Base-by-base conservation (phyloP, 2,329 filamentous ascomycete genomes). In the Ambrosiella beaveri region DNA sequence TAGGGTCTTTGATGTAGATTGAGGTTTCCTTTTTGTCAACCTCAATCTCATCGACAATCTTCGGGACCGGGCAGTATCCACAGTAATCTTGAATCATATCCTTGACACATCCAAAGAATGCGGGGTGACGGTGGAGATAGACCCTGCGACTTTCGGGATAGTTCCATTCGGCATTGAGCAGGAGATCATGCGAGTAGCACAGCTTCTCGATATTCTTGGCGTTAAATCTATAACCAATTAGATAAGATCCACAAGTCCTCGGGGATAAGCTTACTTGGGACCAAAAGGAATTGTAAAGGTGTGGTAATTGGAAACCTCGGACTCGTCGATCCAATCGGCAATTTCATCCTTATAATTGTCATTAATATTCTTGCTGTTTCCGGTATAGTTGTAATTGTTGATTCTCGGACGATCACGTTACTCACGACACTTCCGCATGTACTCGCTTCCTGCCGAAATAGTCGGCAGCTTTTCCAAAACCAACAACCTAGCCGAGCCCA, bases 111-210 rank as follows among this genome's bases (percentile, higher is more conserved):
- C 88, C 88, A 64, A 94, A 91, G 68, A 94, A 94, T 11, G 85
- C 86, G 2, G 88, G 88, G 64, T 94, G 88, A 1, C 88, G 80
- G 69, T 95, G 88, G 4, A 94, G 73, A 61, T 87, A 80, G 1
- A 90, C 83, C 35, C 82, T 74, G n/a, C 88, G 79, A 47, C 88
- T 82, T 61, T 86, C 81, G 0, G 78, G 74, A 62, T 84, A 81
- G 64, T 93, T 94, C 88, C 88, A 94, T 66, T 94, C 86, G 0
- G 86, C 86, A 64, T 94, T 93, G 15, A 94, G 77, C 7, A 94
- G 74, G 15, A 94, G 68, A 66, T 95, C 88, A 62, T 86, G 84
- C 1, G 84, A 87, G 65, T 88, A 94, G 50, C 89, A 79, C 0
- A 94, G 73, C 65, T 85, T 89, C 68, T 94, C 87, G 58, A 94